A percentile compares a stretch with the other conserved stretches of the same genome.
Conservation (phyloP, 2,329 filamentous ascomycete genomes). For the Aspergillus versicolor region DNA sequence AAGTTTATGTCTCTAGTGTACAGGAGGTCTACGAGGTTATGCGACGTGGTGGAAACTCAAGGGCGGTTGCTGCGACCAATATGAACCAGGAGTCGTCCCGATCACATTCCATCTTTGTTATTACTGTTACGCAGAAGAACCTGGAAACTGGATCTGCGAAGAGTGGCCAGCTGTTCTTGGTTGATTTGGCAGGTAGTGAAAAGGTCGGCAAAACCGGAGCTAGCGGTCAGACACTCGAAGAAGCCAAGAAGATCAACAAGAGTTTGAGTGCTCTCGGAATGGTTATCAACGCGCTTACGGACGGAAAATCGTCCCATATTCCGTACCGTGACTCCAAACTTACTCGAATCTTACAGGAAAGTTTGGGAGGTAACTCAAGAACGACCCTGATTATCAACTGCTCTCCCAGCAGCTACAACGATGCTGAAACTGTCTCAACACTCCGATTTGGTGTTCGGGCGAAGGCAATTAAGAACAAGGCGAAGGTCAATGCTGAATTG, state of each 20-base stretch:
- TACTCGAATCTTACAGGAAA: constrained; percentile 95
- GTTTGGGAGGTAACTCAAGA: constrained; percentile 91
- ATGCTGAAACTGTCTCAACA: constrained; percentile 88
- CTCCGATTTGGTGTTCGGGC: constrained; percentile 92
- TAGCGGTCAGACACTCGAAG: constrained; percentile 93
- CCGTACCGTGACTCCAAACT: constrained; percentile 98
- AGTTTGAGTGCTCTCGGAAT: constrained; percentile 96
- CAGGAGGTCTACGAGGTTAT: constrained; percentile 97
- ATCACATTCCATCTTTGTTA: constrained; percentile 96
- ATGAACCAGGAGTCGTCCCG: constrained; percentile 99
- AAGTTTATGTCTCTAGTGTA: constrained; percentile 94
- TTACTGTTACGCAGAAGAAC: constrained; percentile 97
- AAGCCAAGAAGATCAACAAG: constrained; percentile 99
- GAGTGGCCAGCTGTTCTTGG: constrained; percentile 93
- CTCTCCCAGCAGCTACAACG: constrained; percentile 98
- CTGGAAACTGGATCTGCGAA: constrained; percentile 94
- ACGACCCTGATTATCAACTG: constrained; percentile 99
- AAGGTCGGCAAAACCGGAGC: constrained; percentile 98
- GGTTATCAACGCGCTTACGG: constrained; percentile 97
- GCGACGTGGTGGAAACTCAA: constrained; percentile 82
- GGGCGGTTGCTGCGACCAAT: constrained; percentile 94
- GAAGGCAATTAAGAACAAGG: constrained; percentile 99
- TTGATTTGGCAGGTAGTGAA: constrained; percentile 96
- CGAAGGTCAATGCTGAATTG: constrained; percentile 98
- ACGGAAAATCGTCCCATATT: constrained; percentile 93